phyloP scores from a whole-genome alignment of 1,284 basidiomycete genomes.

The Lignosus rhinocerotis region DNA sequence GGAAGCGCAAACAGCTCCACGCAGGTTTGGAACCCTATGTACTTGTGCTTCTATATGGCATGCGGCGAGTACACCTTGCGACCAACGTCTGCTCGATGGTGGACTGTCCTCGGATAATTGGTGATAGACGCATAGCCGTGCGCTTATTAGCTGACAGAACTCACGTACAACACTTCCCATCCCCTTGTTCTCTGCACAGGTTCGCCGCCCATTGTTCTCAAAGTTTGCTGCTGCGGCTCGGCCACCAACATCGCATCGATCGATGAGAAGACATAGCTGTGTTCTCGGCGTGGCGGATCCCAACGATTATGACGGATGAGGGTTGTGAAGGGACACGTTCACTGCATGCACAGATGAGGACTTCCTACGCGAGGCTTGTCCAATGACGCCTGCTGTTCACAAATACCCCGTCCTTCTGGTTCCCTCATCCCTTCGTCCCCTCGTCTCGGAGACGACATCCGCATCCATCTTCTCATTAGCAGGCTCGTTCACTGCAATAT shows the following conservation, averaged over 20 bases:
- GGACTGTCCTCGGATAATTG: too few relatives aligned
- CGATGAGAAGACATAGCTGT: neutral
- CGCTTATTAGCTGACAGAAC: neutral
- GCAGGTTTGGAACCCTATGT: too few relatives aligned
- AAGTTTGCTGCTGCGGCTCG: neutral
- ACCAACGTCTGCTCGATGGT: too few relatives aligned
- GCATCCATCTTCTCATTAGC: too few relatives aligned
- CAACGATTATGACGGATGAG: neutral
- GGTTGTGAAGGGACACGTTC: too few relatives aligned
- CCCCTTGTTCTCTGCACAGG: neutral
- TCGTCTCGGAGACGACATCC: too few relatives aligned
- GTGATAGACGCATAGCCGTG: neutral
- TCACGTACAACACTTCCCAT: neutral
- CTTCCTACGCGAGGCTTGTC: neutral
- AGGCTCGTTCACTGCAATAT: too few relatives aligned
- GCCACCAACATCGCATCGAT: neutral
- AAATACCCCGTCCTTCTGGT: too few relatives aligned
- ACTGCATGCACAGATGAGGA: neutral
- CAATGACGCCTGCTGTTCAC: neutral
- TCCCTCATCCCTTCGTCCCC: too few relatives aligned
- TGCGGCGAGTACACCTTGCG: too few relatives aligned
- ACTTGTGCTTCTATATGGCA: too few relatives aligned
- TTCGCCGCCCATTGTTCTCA: neutral
- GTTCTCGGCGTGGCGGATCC: neutral
- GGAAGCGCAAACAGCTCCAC: too few relatives aligned